Evolutionary conservation across 768 basidiomycete species (phyloP).

Genomic region (Cystofilobasidium capitatum): DNA sequence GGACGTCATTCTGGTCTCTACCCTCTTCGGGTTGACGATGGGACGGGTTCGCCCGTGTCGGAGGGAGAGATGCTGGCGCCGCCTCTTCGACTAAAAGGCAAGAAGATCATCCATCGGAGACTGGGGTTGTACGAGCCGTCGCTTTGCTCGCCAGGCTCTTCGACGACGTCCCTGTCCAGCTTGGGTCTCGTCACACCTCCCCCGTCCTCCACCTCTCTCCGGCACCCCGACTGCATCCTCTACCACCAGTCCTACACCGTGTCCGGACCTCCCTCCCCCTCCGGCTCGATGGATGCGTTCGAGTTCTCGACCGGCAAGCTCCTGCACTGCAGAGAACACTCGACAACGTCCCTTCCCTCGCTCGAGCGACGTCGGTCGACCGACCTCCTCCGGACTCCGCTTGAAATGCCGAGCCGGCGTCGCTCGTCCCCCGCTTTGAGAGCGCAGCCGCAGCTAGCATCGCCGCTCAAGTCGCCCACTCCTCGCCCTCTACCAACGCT

Average conservation of each 20-base stretch:
- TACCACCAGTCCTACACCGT: neutral
- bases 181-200: neutral
- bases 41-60: neutral
- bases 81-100: slow-evolving; percentile 5
- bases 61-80: slow-evolving; percentile 16
- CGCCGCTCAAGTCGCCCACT: slow-evolving; percentile 10
- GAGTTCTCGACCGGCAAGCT: neutral
- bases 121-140: neutral
- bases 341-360: slow-evolving; percentile 13
- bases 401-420: neutral
- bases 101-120: slow-evolving; percentile 5
- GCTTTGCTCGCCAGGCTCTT: neutral
- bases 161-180: neutral
- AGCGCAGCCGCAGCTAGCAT: too few species aligned
- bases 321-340: neutral
- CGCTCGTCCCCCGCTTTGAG: neutral
- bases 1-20: neutral
- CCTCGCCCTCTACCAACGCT: slow-evolving; percentile 17
- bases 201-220: neutral
- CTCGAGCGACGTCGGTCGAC: slow-evolving; percentile 9
- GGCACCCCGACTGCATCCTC: neutral
- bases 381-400: neutral
- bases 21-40: neutral
- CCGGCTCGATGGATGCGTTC: neutral
- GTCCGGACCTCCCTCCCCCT: neutral